Evolutionary conservation across 352 stramenopile genomes (phyloP).

Genomic region (Pythium insidiosum): DNA sequence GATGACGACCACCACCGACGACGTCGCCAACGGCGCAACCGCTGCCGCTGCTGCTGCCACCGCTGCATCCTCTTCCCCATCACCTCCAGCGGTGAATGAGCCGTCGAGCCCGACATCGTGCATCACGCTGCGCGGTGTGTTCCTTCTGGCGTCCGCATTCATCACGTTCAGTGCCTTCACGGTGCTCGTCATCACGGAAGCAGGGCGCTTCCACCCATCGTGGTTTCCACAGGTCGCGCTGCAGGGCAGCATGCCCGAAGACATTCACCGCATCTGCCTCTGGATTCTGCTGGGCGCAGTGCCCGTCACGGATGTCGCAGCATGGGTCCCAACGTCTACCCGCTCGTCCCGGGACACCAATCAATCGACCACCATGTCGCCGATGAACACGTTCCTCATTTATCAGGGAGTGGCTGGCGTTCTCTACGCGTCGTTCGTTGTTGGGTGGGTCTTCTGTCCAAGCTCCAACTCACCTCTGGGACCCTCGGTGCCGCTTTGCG

Average conservation of each 20-base stretch:
- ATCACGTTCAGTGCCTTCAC: slow-evolving; percentile 58
- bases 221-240: slow-evolving; percentile 25
- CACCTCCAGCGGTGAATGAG: too few relatives aligned
- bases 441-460: slow-evolving; percentile 31
- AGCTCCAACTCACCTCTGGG: too few relatives aligned
- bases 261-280: slow-evolving; percentile 28
- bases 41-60: too few relatives aligned
- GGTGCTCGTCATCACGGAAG: slow-evolving; percentile 45
- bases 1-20: too few relatives aligned
- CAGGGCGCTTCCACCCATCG: slow-evolving; percentile 29
- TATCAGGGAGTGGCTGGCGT: slow-evolving; percentile 59
- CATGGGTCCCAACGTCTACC: slow-evolving; percentile 51
- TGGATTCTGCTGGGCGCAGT: slow-evolving; percentile 37
- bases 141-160: slow-evolving; percentile 47
- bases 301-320: slow-evolving; percentile 46
- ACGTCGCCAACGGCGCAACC: too few relatives aligned
- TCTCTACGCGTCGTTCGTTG: slow-evolving; percentile 47
- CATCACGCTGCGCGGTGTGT: slow-evolving; percentile 37
- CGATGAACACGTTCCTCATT: slow-evolving; percentile 37
- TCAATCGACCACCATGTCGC: slow-evolving; percentile 10
- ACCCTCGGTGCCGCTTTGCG: slow-evolving; percentile 24
- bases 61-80: too few relatives aligned
- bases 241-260: slow-evolving; percentile 19
- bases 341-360: slow-evolving; percentile 8
- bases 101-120: too few relatives aligned